Evolutionary conservation across 495 filamentous ascomycete genomes (phyloP).

Genomic region (Neurospora africana): DNA sequence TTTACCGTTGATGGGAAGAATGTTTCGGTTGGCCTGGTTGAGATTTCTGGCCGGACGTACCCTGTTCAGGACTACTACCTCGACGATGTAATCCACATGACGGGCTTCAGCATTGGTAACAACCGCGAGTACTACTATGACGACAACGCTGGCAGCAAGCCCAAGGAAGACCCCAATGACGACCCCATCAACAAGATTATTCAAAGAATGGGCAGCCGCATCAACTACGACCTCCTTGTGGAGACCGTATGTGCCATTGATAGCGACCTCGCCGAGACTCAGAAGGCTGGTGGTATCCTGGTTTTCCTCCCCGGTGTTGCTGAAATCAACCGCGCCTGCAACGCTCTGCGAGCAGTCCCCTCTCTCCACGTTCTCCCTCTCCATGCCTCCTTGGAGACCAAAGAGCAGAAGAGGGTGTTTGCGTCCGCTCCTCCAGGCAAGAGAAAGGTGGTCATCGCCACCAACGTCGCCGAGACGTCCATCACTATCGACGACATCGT

Average conservation of each 20-base stretch:
- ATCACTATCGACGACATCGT: constrained; percentile 97
- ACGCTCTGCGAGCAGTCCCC: constrained; percentile 54
- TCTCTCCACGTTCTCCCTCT: constrained; percentile 74
- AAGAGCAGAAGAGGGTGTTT: constrained; percentile 83
- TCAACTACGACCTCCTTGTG: constrained; percentile 87
- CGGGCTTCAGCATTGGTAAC: constrained; percentile 51
- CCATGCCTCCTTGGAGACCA: constrained; percentile 81
- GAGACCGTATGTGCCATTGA: constrained; percentile 73
- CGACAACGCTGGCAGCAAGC: constrained; percentile 25
- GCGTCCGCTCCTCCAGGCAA: constrained; percentile 61
- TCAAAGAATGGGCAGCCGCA: constrained; percentile 66
- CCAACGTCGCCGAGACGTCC: constrained; percentile 95
- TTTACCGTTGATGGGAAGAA: constrained; percentile 49
- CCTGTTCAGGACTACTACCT: constrained; percentile 86
- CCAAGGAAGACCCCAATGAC: constrained; percentile 15
- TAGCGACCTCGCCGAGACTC: constrained; percentile 45
- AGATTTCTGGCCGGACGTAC: constrained; percentile 82
- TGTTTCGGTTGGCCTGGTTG: constrained; percentile 60
- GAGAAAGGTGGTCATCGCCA: constrained; percentile 85
- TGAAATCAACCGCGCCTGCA: constrained; percentile 78
- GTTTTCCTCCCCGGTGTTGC: constrained; percentile 82
- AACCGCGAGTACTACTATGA: constrained; percentile 20
- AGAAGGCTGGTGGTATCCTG: constrained; percentile 71
- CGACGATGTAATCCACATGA: constrained; percentile 75
- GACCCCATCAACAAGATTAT: constrained; percentile 55